Evolutionary conservation across 352 stramenopile species (phyloP).

Genomic region (Phytopythium vexans): DNA sequence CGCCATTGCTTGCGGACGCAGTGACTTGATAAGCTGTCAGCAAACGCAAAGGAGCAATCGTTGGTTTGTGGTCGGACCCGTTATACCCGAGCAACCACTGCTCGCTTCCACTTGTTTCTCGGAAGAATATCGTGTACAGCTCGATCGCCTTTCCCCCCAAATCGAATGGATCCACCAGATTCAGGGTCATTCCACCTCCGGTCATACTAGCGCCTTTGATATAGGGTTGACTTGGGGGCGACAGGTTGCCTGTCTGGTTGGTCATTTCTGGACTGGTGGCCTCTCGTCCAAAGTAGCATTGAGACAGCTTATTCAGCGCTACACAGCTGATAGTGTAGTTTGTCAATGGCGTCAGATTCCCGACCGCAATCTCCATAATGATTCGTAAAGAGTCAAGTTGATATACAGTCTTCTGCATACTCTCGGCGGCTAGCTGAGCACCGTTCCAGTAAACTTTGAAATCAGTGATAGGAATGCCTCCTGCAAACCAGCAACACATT

Average conservation of each 20-base stretch:
- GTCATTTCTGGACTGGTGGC: constrained; percentile 10
- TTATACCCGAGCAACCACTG: constrained; percentile 38
- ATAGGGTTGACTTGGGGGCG: constrained; percentile 22
- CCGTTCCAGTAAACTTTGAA: constrained; percentile 45
- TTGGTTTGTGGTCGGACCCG: constrained; percentile 14
- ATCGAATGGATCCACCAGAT: constrained; percentile 40
- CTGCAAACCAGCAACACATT: constrained; percentile 10
- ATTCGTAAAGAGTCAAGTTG: constrained; percentile 24
- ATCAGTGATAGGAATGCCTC: constrained; percentile 40
- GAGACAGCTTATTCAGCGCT: constrained; percentile 38
- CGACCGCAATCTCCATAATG: constrained; percentile 20
- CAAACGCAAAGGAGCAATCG: constrained; percentile 26
- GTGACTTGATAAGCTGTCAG: constrained; percentile 34
- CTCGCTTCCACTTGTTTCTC: constrained; percentile 8
- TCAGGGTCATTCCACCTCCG: constrained; percentile 47
- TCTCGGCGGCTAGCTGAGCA: constrained; percentile 11
- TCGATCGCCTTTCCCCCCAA: constrained; percentile 37
- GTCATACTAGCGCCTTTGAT: constrained; percentile 23
- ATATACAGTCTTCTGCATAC: constrained; percentile 6
- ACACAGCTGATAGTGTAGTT: constrained; percentile 29
- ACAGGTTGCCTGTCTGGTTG: constrained; percentile 23
- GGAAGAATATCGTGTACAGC: constrained; percentile 40
- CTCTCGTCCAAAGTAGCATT: constrained; percentile 38
- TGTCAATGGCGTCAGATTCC: constrained; percentile 20
- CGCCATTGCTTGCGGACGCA: constrained; percentile 37